Evolutionary conservation across 345 rosid genomes (phyloP), one percentile per base, ranked within the genome.

Genomic region (Eucalyptus erythrocorys): DNA sequence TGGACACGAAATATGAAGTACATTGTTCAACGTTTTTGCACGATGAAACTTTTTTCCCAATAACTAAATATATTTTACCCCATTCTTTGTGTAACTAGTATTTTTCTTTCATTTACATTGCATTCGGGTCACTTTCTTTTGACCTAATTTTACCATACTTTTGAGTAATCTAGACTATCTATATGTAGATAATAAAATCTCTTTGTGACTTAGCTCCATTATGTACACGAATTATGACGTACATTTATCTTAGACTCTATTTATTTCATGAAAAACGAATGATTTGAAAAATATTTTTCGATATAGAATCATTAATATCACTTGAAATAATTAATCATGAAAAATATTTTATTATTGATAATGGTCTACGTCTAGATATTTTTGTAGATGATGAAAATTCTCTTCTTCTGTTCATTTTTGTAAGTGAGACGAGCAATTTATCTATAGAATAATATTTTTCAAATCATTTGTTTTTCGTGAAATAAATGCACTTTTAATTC

Each of bases 331-430:
- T 55, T 55, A 55, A 8, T 61, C 32, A 6, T 61, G 4, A 61
- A 30, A 59, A 12, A 27, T 59, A 12, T 59, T 26, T 59, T 26
- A 59, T 1, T 26, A 59, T 59, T 27, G 32, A 59, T 26, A 4
- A 59, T 27, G 3, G 27, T 27, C 8, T 55, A 55, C 4, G 10
- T 55, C 8, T 55, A 55, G 13, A 59, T 59, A 59, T 59, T 59
- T 59, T 59, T 3, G 0, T 59, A 59, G 30, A 10, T 1, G 0
- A 27, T 0, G 4, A 59, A 59, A 59, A 59, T 26, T 59, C 15
- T 59, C 13, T 59, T 59, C 30, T 3, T 59, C 27, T 6, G 7
- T 59, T 59, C 15, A 59, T 59, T 59, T 59, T 2, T 26, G 2
- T 59, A 26, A 5, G n/a, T 3, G 5, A 59, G 11, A 11, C 13